A percentile compares a stretch with the other conserved stretches of the same genome.
Evolutionary conservation across 1,284 basidiomycete genomes (phyloP).

Genomic region (Ceratobasidium sp.): DNA sequence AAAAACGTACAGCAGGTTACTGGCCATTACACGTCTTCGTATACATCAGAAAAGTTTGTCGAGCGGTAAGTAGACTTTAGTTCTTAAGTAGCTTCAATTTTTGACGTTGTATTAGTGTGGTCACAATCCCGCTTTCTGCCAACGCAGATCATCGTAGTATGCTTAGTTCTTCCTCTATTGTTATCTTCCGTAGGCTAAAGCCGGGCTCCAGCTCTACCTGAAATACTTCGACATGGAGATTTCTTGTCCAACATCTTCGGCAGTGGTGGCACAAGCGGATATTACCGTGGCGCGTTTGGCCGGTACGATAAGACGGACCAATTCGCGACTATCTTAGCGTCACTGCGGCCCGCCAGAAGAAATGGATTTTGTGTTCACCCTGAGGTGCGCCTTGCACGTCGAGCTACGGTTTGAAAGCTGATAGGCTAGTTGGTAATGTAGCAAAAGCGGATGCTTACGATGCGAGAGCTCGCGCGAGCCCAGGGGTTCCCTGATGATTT

Average conservation of each 20-base stretch:
- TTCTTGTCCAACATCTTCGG: conserved; percentile 43
- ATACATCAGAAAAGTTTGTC: conserved; percentile 29
- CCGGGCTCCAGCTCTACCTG: conserved; percentile 8
- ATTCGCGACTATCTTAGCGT: conserved; percentile 36
- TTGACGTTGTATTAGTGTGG: conserved; percentile 19
- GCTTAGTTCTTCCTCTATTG: background rate
- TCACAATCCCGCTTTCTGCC: conserved; percentile 28
- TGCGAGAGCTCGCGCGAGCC: conserved; percentile 43
- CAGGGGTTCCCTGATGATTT: conserved; percentile 42
- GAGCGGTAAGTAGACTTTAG: conserved; percentile 24
- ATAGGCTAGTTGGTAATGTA: background rate
- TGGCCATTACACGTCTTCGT: conserved; percentile 40
- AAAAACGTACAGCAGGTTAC: background rate
- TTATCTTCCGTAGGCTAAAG: background rate
- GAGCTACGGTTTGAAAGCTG: background rate
- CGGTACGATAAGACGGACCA: conserved; percentile 24
- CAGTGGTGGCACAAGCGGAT: conserved; percentile 40
- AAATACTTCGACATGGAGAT: conserved; percentile 10
- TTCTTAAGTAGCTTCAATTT: background rate
- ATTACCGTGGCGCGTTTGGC: conserved; percentile 40
- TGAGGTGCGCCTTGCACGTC: background rate
- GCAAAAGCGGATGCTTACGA: conserved; percentile 44
- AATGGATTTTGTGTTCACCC: conserved; percentile 43
- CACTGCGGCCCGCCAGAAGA: conserved; percentile 37
- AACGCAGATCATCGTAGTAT: conserved; percentile 32